These are phyloP conservation scores for Aphanomyces astaci DNA, from an alignment of 352 stramenopile species.

Conservation along the genomic window DNA sequence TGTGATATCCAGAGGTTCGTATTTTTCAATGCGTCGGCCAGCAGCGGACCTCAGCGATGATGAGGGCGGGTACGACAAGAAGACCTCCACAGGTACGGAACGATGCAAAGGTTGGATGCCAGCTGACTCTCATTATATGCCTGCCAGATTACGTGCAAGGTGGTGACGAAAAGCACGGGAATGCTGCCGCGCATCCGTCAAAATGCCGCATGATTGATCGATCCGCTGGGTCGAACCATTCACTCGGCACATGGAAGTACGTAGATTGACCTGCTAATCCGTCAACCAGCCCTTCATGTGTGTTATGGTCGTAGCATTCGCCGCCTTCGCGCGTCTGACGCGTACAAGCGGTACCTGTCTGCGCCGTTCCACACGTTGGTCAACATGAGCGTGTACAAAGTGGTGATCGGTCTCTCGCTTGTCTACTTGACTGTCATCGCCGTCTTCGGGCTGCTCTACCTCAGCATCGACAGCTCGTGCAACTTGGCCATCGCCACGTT, in stretches of 20 bases:
- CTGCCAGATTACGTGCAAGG: not conserved
- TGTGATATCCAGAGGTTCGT: no score
- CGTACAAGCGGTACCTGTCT: constrained; percentile 78
- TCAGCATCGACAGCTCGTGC: constrained; percentile 48
- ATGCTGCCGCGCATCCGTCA: not conserved
- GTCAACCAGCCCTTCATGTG: not conserved
- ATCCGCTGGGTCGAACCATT: not conserved
- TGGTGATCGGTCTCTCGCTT: constrained; percentile 35
- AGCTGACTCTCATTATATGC: not conserved
- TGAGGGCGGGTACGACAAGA: not conserved
- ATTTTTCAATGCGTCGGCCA: not conserved
- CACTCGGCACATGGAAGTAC: constrained; percentile 22
- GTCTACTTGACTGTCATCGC: constrained; percentile 59
- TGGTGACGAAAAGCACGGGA: not conserved
- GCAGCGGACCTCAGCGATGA: not conserved
- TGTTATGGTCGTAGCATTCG: constrained; percentile 41
- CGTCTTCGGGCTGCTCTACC: constrained; percentile 71
- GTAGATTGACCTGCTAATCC: not conserved
- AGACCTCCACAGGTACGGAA: not conserved
- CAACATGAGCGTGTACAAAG: constrained; percentile 76
- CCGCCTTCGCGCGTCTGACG: constrained; percentile 62
- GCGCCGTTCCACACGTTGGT: constrained; percentile 79
- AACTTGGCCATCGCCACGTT: constrained; percentile 58
- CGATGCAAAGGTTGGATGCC: not conserved
- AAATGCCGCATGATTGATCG: not conserved